phyloP scores from a whole-genome alignment of 2,329 filamentous ascomycete species.

The Podosphaera leucotricha region DNA sequence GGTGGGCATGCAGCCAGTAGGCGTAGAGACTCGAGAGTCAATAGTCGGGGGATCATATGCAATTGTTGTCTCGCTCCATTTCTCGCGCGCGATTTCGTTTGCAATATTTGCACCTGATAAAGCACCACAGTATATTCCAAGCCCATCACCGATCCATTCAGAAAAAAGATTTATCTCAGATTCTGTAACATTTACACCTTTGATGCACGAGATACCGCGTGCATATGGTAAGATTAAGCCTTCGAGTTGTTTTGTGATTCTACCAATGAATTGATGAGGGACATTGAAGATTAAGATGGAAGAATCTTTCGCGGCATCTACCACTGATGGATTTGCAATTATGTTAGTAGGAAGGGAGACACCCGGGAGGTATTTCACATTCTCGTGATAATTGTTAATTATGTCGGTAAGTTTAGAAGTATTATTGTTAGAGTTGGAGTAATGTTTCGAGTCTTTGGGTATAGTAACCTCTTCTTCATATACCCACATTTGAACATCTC shows the following conservation, averaged over 20 bases:
- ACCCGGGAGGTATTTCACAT: conserved; percentile 90
- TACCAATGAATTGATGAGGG: conserved; percentile 83
- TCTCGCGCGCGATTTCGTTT: conserved; percentile 79
- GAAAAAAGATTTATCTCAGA: conserved; percentile 75
- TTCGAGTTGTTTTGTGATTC: conserved; percentile 60
- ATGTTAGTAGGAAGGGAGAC: conserved; percentile 66
- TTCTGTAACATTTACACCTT: conserved; percentile 82
- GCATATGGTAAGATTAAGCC: conserved; percentile 83
- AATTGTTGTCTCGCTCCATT: conserved; percentile 92
- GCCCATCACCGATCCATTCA: conserved; percentile 72
- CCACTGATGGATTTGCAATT: conserved; percentile 58
- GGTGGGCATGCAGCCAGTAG: conserved; percentile 25
- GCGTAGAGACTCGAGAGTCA: conserved; percentile 57
- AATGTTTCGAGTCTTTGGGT: conserved; percentile 46
- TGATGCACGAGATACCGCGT: conserved; percentile 90
- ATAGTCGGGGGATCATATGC: conserved; percentile 82
- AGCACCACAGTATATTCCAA: conserved; percentile 92
- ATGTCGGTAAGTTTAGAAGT: conserved; percentile 72
- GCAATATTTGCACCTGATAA: conserved; percentile 93
- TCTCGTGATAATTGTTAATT: conserved; percentile 87
- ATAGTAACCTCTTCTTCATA: conserved; percentile 76
- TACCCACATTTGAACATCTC: conserved; percentile 95
- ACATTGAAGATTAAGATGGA: conserved; percentile 91
- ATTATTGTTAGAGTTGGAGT: conserved; percentile 37
- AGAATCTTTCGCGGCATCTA: conserved; percentile 59